Base-by-base conservation (phyloP, 805 yeast species). In the Phaffomyces thermotolerans region DNA sequence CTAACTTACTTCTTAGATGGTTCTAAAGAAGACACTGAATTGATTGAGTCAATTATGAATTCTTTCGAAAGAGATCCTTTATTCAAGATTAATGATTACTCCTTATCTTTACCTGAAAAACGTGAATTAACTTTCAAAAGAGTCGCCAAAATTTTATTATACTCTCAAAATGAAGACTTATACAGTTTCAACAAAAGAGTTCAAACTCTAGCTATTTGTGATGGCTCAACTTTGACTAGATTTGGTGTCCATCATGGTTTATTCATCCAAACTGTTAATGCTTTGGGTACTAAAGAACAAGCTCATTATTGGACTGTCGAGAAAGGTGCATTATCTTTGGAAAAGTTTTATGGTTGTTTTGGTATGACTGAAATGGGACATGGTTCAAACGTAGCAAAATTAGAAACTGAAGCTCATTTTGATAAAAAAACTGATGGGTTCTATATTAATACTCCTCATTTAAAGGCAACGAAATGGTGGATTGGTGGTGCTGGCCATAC, bases 391-490 rank as follows among this genome's bases (percentile, higher is more conserved):
- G 96, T 90, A 34, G 95, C 95, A 7, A 93, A 85, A 24, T 71
- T 87, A 49, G 95, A 90, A 64, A 90, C 96, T 10, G 81, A 86
- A 18, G 96, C 96, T 14, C 80, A 82, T 23, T 90, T 74, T 59
- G 81, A 86, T 60, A 65, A 66, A n/a, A 66, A 65, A 10, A 72
- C 72, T 18, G 86, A 86, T 54, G 78, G 79, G 52, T 85, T 89
- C 56, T 60, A 74, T 43, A 79, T 89, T 53, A 76, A 85, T 60
- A 89, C 97, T 14, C 97, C 97, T 2, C 85, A 89, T 59, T 63
- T 85, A 45, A 90, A 93, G 34, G 96, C 97, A 34, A 89, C 96
- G 25, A 89, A 89, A 65, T 89, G 97, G 96, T 89, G 97, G 97
- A 89, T 89, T 55, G 97, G 97, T 36, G 97, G 97, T 57, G 96